Evolutionary conservation across 495 filamentous ascomycete species (phyloP), one percentile per base, ranked within the genome.

Genomic region (Recurvomyces mirabilis): DNA sequence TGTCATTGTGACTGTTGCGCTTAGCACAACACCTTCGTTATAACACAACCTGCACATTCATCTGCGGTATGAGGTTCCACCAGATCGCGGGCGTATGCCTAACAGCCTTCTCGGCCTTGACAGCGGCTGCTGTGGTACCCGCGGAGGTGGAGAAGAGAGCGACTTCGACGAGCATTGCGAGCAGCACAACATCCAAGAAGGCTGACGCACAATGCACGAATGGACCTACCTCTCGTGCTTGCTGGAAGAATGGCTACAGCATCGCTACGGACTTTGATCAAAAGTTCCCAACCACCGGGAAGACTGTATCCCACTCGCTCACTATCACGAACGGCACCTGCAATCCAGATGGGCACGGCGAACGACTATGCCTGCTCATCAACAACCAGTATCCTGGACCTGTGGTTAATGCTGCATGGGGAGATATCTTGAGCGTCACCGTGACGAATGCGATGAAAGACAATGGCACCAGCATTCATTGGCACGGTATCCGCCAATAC

Each of bases 381-480:
- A 59, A 61, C 36, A 48, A 39, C n/a, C 42, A 52, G 32, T 59
- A 56, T 28, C 56, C 56, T n/a, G 56, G 53, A 10, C 56, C 52
- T 11, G 44, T 45, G 17, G 41, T 60, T 24, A 34, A 25, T 4
- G 60, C 59, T 6, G 40, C 56, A 31, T 64, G 62, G 61, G 62
- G 62, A 14, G 62, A 65, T 33, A 51, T 17, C 5, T 30, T 65
- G 21, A 28, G 26, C 4, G 39, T 65, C 39, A 60, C 40, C 24
- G 59, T 65, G 1, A 59, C 41, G 32, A 65, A 64, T 38, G 31
- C 23, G 5, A 40, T 62, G 23, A 32, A 51, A n/a, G 43, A 57
- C 26, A 65, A 65, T 38, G 62, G 62, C 12, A 66, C 63, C 7
- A 37, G 53, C 21, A 53, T 66, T 13, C 62, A 66, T 48, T 66